A percentile compares a stretch with the other conserved stretches of the same genome.
These are phyloP conservation scores for Blastosporella zonata DNA, from an alignment of 1,284 basidiomycete genomes.

Conservation along the genomic window DNA sequence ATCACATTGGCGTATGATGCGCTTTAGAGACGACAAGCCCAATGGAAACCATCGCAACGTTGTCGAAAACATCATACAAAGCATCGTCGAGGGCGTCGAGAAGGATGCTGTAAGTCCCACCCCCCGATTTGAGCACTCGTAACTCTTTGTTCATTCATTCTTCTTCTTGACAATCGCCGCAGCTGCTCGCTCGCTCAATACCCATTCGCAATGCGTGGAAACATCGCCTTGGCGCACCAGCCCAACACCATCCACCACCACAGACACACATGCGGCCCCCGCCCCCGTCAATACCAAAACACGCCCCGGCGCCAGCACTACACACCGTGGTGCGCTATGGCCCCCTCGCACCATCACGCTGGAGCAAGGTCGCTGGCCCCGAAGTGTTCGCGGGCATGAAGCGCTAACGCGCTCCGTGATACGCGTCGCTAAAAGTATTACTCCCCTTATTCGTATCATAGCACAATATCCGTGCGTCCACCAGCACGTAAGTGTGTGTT, in stretches of 20 bases:
- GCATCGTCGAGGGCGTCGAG: constrained; percentile 90
- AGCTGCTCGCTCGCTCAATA: constrained; percentile 63
- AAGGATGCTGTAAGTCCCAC: constrained; percentile 66
- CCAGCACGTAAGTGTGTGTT: background rate
- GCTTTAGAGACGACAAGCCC: constrained; percentile 90
- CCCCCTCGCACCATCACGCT: constrained; percentile 55
- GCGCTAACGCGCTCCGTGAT: constrained; percentile 40
- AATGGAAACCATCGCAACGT: constrained; percentile 83
- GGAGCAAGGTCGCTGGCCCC: constrained; percentile 74
- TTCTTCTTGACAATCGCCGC: constrained; percentile 13
- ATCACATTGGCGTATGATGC: constrained; percentile 83
- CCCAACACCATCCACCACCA: constrained; percentile 26
- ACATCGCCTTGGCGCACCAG: constrained; percentile 39
- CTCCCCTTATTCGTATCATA: background rate
- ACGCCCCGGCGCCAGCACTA: constrained; percentile 19
- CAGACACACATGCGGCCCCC: constrained; percentile 22
- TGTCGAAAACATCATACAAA: constrained; percentile 83
- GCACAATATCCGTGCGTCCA: too few relatives aligned
- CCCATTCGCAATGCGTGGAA: constrained; percentile 72
- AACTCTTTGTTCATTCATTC: background rate
- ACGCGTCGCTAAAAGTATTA: background rate
- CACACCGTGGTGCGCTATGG: constrained; percentile 54
- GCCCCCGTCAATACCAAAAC: constrained; percentile 12
- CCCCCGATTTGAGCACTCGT: too few relatives aligned
- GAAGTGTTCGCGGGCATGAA: constrained; percentile 58